Evolutionary conservation across 257 asterid species (phyloP), one percentile per base, ranked within the genome.

Genomic region (Solanum paucissectum): DNA sequence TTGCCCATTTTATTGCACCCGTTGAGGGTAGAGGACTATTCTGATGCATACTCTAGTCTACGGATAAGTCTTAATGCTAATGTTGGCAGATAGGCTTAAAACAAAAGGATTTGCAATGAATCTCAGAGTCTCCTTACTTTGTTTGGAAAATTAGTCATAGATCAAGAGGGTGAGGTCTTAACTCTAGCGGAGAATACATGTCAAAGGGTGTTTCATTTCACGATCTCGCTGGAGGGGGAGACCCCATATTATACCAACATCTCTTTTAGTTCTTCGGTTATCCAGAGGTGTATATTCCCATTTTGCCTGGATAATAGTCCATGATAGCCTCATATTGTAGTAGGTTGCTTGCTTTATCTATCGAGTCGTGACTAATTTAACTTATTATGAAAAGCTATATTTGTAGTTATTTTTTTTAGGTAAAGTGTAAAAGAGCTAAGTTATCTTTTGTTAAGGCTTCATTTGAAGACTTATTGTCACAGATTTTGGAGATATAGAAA

Each of bases 381-480:
- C 32, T 62, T 62, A 4, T 62, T 10, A 23, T 62, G 32, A 5
- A 5, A 62, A 62, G 3, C 27, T 62, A 16, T n/a, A 62, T 4
- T 1, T n/a, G 32, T n/a, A n/a, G 1, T 23, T n/a, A 2, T 0
- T 23, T 23, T 0, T 62, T n/a, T 62, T 62, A 9, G 7, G 32
- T 60, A 4, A 62, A 10, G 16, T n/a, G 32, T n/a, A n/a, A n/a
- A n/a, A n/a, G 32, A 4, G 32, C 71, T 9, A n/a, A 62, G 69
- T 9, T 60, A 9, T 60, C 29, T 60, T 60, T 60, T 60, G 29
- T 52, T 52, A 52, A 52, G 62, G 62, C 10, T 52, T 52, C 62
- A 52, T 52, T 52, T 52, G 62, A 52, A 52, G n/a, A 18, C 62
- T 52, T 18, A 52, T 23, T 60, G 29, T 60, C 69, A 1, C 29